Conservation (phyloP, 2,329 filamentous ascomycete species). For the Cladosporium sp. region DNA sequence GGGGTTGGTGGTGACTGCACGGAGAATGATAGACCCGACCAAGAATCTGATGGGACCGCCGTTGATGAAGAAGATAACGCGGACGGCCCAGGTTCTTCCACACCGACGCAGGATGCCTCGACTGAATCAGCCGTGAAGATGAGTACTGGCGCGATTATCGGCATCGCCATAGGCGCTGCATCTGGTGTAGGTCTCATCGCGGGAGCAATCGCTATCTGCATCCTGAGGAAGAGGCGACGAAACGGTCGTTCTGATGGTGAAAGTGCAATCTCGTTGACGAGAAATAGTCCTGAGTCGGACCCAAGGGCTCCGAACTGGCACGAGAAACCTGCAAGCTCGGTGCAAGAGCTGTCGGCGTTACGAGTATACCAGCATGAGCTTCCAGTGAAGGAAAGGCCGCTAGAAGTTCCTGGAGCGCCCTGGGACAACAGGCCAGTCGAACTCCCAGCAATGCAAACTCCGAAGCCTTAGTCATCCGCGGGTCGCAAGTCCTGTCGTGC, state of each 20-base stretch:
- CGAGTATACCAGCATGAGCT: not conserved
- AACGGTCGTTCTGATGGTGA: not conserved
- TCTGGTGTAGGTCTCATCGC: not conserved
- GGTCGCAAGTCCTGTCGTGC: no score
- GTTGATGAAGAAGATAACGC: not conserved
- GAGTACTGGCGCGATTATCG: not conserved
- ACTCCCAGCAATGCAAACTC: not conserved
- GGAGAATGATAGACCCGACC: not conserved
- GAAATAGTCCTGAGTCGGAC: not conserved
- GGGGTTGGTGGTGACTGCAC: constrained; percentile 12
- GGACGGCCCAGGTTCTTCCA: not conserved
- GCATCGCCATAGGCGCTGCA: not conserved
- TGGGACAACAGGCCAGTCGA: not conserved
- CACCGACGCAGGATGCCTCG: no score
- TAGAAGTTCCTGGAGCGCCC: not conserved
- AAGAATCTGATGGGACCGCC: not conserved
- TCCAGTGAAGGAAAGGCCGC: not conserved
- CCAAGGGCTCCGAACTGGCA: not conserved
- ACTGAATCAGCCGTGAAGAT: not conserved
- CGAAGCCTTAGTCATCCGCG: not conserved
- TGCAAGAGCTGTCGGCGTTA: not conserved
- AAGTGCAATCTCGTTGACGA: not conserved
- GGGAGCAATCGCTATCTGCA: not conserved
- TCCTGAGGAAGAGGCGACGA: not conserved
- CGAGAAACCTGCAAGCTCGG: not conserved